Conservation (phyloP, 371 early-diverging fungal species). For the Blyttiomyces sp. region DNA sequence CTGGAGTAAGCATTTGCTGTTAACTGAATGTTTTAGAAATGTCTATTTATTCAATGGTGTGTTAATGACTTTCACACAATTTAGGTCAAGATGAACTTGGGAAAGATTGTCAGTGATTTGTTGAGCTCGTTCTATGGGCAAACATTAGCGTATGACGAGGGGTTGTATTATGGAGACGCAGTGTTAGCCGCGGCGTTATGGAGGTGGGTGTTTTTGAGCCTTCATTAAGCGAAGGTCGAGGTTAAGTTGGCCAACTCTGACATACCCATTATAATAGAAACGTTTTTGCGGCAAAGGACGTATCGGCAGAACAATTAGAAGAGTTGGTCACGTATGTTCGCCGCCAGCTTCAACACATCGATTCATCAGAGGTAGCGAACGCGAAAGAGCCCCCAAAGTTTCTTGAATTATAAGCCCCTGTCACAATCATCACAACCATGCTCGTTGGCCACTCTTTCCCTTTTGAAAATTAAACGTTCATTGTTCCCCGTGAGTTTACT, state of each 20-base stretch:
- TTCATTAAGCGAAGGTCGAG: too few species aligned
- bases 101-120: conserved; percentile 62
- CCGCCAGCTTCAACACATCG: conserved; percentile 59
- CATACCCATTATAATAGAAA: conserved; percentile 45
- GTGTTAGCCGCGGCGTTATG: conserved; percentile 90
- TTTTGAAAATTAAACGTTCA: too few species aligned
- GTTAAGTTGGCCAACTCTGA: background rate
- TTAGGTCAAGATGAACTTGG: conserved; percentile 24
- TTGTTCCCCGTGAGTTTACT: too few species aligned
- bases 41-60: background rate
- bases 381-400: conserved; percentile 3
- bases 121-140: conserved; percentile 85
- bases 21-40: conserved; percentile 3
- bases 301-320: conserved; percentile 58
- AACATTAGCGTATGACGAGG: conserved; percentile 91
- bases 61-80: background rate
- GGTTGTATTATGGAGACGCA: conserved; percentile 83
- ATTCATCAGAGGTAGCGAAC: conserved; percentile 29
- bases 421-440: too few species aligned
- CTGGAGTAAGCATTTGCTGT: conserved; percentile 36
- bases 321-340: conserved; percentile 62
- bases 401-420: too few species aligned
- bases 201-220: conserved; percentile 53
- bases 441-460: too few species aligned
- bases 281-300: conserved; percentile 58